Evolutionary conservation across 2,329 filamentous ascomycete genomes (phyloP), one percentile per base, ranked within the genome.

Genomic region (Alternaria tenuissima): DNA sequence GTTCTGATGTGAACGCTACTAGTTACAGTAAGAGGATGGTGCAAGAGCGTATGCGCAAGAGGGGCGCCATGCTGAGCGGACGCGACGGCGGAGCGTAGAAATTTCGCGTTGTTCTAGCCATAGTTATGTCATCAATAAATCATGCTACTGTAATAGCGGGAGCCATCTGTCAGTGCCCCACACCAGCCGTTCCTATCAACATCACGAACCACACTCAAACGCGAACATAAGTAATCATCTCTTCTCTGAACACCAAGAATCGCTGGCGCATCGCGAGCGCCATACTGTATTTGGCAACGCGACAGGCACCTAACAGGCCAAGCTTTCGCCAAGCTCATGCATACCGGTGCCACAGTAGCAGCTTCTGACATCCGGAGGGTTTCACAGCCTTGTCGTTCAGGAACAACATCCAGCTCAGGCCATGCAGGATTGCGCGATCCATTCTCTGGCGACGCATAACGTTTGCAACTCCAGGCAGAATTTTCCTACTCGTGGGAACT

Each of bases 271-370:
- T 38, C 18, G 44, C 54, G 36, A 38, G 30, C 48, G 41, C 55
- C 36, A 59, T 14, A 34, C 52, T 54, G 30, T 20, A 18, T 28
- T 30, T 18, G 28, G 59, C 57, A 26, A 47, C 55, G 57, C 56
- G 61, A 67, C 57, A 55, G 20, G 51, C 47, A 39, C 63, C 57
- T 54, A 30, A 65, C 59, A 26, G 16, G 59, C 62, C 64, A 67
- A 67, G 67, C 67, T 67, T 65, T 60, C 16, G 59, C 59, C 65
- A 65, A 67, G 62, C 55, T 62, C 63, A 65, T 64, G 61, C 66
- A 51, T 39, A 26, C 56, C 59, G 53, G 43, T 24, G 26, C 53
- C 52, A 28, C 46, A 48, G 66, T 65, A 58, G 53, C 59, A 56
- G 30, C 42, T 58, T 63, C 62, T 64, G 59, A 64, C 61, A 61